A percentile compares a stretch with the other conserved stretches of the same genome.
Evolutionary conservation across 2,329 filamentous ascomycete species (phyloP).

Genomic region (Monilinia laxa): DNA sequence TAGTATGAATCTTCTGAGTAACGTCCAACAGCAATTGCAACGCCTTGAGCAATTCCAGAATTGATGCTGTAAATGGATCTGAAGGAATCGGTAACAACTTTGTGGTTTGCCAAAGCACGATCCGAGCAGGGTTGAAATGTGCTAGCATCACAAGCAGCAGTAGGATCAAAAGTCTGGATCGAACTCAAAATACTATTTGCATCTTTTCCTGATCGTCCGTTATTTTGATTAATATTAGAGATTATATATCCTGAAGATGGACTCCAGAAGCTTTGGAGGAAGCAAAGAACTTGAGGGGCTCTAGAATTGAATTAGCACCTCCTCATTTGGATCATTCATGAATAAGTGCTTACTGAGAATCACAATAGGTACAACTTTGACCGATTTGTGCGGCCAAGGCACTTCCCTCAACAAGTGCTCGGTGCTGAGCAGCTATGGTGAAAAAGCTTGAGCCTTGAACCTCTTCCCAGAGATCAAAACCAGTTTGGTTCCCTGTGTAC

Average conservation of each 20-base stretch:
- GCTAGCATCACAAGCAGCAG: conserved; percentile 62
- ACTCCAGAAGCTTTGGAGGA: conserved; percentile 72
- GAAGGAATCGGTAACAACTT: conserved; percentile 73
- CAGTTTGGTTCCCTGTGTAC: conserved; percentile 46
- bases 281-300: conserved; percentile 71
- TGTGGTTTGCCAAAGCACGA: conserved; percentile 70
- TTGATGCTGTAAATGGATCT: conserved; percentile 70
- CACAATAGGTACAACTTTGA: conserved; percentile 59
- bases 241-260: conserved; percentile 57
- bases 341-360: conserved; percentile 46
- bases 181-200: conserved; percentile 66
- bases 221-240: conserved; percentile 66
- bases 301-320: conserved; percentile 2
- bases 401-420: conserved; percentile 66
- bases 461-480: conserved; percentile 84
- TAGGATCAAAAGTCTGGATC: conserved; percentile 69
- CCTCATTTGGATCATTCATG: neutral
- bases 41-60: conserved; percentile 57
- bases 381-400: conserved; percentile 64
- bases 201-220: conserved; percentile 67
- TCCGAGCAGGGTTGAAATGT: conserved; percentile 69
- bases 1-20: conserved; percentile 75
- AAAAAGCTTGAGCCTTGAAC: conserved; percentile 77
- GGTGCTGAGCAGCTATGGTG: conserved; percentile 67
- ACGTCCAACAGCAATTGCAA: conserved; percentile 62